Evolutionary conservation across 306 rosid species (phyloP), one percentile per base, ranked within the genome.

Genomic region (Dryas octopetala): DNA sequence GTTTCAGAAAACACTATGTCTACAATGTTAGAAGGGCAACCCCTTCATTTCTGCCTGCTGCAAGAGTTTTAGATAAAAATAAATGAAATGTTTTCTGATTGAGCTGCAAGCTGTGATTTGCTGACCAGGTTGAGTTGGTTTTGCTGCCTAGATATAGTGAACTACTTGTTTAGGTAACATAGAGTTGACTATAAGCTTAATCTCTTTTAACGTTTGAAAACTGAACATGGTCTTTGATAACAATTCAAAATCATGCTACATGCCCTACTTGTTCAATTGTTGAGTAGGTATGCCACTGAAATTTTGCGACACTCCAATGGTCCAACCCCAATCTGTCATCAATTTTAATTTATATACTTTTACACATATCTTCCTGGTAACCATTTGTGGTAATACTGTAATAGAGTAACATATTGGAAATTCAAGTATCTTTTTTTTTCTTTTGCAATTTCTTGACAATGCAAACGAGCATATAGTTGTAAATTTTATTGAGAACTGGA

Each of bases 391-490:
- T 32, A 2, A 32, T 32, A 32, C 38, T 32, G 3, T 46, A 9
- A 46, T 46, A 46, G 6, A 46, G 49, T 41, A 6, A 41, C 26
- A 16, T 15, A 5, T n/a, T 63, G 48, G 49, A 43, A 63, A 43
- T 63, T 63, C 45, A 45, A 40, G 48, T 17, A 4, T 6, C 1
- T 26, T 13, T 44, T 64, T 43, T 5, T 26, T 16, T 16, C 9
- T 65, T 44, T 44, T 44, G 13, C 14, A 63, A 43, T 3, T n/a
- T 64, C 19, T 9, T 65, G 32, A 65, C 12, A 16, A 15, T 65
- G 70, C 70, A n/a, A 38, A 63, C 51, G 13, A 65, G 38, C 52
- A 62, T 15, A 7, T 62, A 9, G 52, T 65, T 16, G 70, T 63
- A 16, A 0, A 45, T 55, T 5, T 32, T 32, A 32, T 32, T 46